Percentiles rank a stretch among this genome's conserved stretches.
These are phyloP conservation scores for Globisporangium okanoganense DNA, from an alignment of 352 stramenopile species.

Conservation along the genomic window DNA sequence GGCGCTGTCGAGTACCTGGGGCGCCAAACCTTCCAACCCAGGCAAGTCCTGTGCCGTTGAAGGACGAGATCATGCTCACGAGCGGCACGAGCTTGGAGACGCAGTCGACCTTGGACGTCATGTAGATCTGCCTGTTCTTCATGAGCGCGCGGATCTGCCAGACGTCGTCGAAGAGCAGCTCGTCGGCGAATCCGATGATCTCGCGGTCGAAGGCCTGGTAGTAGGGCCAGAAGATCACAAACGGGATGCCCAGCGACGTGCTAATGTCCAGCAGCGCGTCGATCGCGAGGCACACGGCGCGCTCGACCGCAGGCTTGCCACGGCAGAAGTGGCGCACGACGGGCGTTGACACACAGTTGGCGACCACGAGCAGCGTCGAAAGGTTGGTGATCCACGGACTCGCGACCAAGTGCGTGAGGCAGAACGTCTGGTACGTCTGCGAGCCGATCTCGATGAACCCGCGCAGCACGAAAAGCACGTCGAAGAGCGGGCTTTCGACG, in stretches of 20 bases:
- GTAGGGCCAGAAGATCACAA: constrained; percentile 13
- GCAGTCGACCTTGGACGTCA: constrained; percentile 5
- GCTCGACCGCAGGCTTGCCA: constrained; percentile 12
- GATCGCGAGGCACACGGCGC: constrained; percentile 17
- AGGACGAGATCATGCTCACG: constrained; percentile 11
- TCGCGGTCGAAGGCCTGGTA: constrained; percentile 10
- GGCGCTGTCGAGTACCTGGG: constrained; percentile 91
- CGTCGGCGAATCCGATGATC: constrained; percentile 7
- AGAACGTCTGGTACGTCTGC: constrained; percentile 10
- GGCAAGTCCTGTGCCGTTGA: no score
- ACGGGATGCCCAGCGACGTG: constrained; percentile 17
- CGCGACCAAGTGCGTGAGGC: constrained; percentile 7
- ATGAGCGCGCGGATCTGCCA: constrained; percentile 14
- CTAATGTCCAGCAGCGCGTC: constrained; percentile 21
- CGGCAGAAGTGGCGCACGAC: constrained; percentile 6
- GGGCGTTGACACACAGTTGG: constrained; percentile 11
- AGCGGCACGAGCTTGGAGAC: constrained; percentile 13
- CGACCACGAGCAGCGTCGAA: constrained; percentile 10
- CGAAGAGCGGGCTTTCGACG: constrained; percentile 12
- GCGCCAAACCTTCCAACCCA: constrained; percentile 61
- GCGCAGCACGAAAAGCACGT: constrained; percentile 11
- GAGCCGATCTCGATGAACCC: constrained; percentile 14
- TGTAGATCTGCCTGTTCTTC: constrained; percentile 13
- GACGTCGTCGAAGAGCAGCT: constrained; percentile 13
- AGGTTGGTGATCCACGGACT: constrained; percentile 13